Evolutionary conservation across 2,329 filamentous ascomycete genomes (phyloP).

Genomic region (Clathrospora elynae): DNA sequence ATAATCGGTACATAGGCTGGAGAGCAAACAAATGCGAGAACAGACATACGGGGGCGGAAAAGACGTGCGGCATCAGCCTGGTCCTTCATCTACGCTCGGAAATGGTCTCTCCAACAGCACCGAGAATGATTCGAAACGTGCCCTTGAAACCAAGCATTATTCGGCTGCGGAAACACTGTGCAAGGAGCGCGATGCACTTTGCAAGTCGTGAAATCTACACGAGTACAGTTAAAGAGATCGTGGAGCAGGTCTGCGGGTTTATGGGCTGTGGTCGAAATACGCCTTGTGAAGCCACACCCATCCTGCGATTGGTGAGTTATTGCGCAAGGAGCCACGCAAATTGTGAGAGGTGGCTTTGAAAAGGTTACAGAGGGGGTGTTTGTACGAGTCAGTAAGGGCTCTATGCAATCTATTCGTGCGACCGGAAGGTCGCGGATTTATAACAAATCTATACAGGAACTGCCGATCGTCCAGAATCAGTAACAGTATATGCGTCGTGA

Average conservation of each 20-base stretch:
- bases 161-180: conserved; percentile 8
- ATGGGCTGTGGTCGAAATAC: conserved; percentile 5
- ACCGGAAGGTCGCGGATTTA: conserved; percentile 8
- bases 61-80: conserved; percentile 15
- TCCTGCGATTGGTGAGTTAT: conserved; percentile 14
- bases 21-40: conserved; percentile 19
- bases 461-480: conserved; percentile 5
- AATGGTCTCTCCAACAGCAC: conserved; percentile 4
- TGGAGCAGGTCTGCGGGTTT: conserved; percentile 1
- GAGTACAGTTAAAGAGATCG: conserved; percentile 5
- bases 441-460: conserved; percentile 9
- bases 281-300: conserved; percentile 7
- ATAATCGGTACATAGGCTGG: conserved; percentile 10
- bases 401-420: conserved; percentile 16
- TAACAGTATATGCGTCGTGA: conserved; percentile 5
- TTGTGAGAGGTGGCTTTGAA: conserved; percentile 2
- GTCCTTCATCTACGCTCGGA: conserved; percentile 17
- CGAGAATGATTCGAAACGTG: conserved; percentile 14
- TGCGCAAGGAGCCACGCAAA: conserved; percentile 10
- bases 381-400: conserved; percentile 6
- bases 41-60: conserved; percentile 19
- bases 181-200: conserved; percentile 11
- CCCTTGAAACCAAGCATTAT: conserved; percentile 11
- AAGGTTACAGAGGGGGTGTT: conserved; percentile 4
- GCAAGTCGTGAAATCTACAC: conserved; percentile 1